These are phyloP conservation scores for Zasmidium angulare DNA, from an alignment of 2,329 filamentous ascomycete genomes.

Conservation along the genomic window DNA sequence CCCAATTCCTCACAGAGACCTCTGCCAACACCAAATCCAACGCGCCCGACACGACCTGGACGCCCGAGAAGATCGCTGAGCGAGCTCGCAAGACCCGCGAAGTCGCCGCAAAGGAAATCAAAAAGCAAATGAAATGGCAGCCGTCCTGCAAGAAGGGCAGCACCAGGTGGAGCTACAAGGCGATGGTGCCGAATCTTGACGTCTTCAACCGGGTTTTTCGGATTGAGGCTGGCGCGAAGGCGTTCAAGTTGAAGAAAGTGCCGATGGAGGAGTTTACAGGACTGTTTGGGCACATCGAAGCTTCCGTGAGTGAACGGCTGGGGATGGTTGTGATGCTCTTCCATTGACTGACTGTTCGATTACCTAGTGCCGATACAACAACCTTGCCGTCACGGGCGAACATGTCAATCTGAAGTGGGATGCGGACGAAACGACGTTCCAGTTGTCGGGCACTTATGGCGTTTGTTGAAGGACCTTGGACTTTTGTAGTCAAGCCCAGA, in stretches of 20 bases:
- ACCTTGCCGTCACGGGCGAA: constrained; percentile 1
- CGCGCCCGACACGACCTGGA: not conserved
- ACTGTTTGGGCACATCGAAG: constrained; percentile 1
- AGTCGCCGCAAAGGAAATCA: constrained; percentile 2
- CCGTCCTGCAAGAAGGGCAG: constrained; percentile 7
- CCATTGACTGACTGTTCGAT: not conserved
- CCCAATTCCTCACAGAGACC: not conserved
- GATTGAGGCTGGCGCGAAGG: not conserved
- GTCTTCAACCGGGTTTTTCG: constrained; percentile 3
- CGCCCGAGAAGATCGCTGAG: constrained; percentile 7
- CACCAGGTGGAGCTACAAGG: constrained; percentile 5
- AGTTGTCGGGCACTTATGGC: constrained; percentile 10
- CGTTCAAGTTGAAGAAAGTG: constrained; percentile 8
- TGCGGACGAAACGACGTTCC: constrained; percentile 5
- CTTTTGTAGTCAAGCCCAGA: too few relatives aligned
- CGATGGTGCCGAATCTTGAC: constrained; percentile 1
- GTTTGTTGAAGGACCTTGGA: too few relatives aligned
- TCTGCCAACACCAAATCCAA: not conserved
- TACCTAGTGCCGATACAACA: constrained; percentile 1
- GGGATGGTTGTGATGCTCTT: too few relatives aligned
- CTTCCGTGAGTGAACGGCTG: constrained; percentile 10
- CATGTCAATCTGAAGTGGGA: constrained; percentile 7
- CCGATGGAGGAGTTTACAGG: not conserved
- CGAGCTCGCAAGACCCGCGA: not conserved
- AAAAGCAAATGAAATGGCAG: constrained; percentile 13